Evolutionary conservation across 345 rosid species (phyloP).

Genomic region (Nasturtium officinale): DNA sequence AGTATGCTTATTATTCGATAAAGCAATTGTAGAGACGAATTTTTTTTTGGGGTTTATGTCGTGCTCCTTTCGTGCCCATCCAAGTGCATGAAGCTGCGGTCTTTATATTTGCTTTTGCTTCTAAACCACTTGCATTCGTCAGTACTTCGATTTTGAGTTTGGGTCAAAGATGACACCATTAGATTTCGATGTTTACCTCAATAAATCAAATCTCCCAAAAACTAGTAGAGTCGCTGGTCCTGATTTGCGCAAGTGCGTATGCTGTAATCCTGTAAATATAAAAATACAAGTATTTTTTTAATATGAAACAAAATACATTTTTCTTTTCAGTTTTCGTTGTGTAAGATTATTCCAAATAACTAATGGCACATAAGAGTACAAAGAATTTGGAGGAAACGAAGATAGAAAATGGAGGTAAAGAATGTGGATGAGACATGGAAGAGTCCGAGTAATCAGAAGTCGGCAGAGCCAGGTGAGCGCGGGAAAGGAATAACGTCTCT

Average conservation of each 20-base stretch:
- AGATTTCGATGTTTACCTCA: background rate
- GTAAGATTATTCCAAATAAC: slow-evolving; percentile 2
- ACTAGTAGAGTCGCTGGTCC: background rate
- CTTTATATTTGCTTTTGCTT: slow-evolving; percentile 1
- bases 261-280: background rate
- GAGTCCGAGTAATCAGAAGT: slow-evolving; percentile 52
- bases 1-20: background rate
- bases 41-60: background rate
- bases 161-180: background rate
- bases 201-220: background rate
- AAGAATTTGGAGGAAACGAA: slow-evolving; percentile 15
- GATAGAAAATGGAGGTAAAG: slow-evolving; percentile 4
- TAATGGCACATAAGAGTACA: slow-evolving; percentile 25
- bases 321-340: background rate
- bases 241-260: background rate
- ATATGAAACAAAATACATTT: background rate
- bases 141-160: background rate
- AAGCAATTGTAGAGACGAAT: too few species aligned
- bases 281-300: background rate
- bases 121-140: background rate
- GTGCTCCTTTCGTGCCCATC: background rate
- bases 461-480: slow-evolving; percentile 87
- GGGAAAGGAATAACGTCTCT: slow-evolving; percentile 97
- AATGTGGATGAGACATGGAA: background rate
- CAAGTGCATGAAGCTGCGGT: background rate